Evolutionary conservation across 2,329 filamentous ascomycete species (phyloP).

Genomic region (Fusarium sp.): DNA sequence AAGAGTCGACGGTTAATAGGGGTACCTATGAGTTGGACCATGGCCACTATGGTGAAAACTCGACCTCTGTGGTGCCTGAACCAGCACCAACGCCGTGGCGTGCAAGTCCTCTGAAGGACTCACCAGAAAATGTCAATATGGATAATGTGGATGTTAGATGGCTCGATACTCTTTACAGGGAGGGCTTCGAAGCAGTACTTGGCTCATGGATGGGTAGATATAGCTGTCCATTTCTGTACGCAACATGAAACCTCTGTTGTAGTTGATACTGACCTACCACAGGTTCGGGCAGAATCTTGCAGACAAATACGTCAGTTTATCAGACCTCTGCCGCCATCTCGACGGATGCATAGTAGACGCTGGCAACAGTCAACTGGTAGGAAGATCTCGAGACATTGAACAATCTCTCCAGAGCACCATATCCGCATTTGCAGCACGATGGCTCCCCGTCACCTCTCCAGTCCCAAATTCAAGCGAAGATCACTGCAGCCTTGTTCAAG

Average conservation of each 20-base stretch:
- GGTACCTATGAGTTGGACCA: background rate
- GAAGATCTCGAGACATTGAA: slow-evolving; percentile 42
- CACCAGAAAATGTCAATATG: background rate
- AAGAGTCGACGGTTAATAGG: background rate
- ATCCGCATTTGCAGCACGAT: slow-evolving; percentile 49
- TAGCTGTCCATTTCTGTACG: slow-evolving; percentile 59
- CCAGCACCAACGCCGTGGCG: slow-evolving; percentile 4
- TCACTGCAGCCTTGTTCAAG: slow-evolving; percentile 38
- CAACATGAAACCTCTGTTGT: background rate
- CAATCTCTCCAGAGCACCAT: slow-evolving; percentile 49
- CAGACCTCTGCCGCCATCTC: slow-evolving; percentile 50
- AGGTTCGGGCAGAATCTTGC: slow-evolving; percentile 46
- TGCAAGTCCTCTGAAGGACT: background rate
- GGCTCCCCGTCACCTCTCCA: slow-evolving; percentile 47
- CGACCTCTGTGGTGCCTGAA: slow-evolving; percentile 4
- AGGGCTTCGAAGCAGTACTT: slow-evolving; percentile 57
- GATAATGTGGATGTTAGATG: slow-evolving; percentile 38
- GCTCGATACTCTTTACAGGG: slow-evolving; percentile 52
- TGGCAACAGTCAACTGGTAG: slow-evolving; percentile 1
- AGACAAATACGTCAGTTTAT: slow-evolving; percentile 52
- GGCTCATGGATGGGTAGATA: slow-evolving; percentile 59
- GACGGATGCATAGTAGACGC: slow-evolving; percentile 54
- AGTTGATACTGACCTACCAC: slow-evolving; percentile 5
- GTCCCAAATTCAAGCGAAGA: slow-evolving; percentile 5
- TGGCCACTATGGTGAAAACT: background rate